Evolutionary conservation across 2,329 filamentous ascomycete genomes (phyloP).

Genomic region (Drechslera avenae): DNA sequence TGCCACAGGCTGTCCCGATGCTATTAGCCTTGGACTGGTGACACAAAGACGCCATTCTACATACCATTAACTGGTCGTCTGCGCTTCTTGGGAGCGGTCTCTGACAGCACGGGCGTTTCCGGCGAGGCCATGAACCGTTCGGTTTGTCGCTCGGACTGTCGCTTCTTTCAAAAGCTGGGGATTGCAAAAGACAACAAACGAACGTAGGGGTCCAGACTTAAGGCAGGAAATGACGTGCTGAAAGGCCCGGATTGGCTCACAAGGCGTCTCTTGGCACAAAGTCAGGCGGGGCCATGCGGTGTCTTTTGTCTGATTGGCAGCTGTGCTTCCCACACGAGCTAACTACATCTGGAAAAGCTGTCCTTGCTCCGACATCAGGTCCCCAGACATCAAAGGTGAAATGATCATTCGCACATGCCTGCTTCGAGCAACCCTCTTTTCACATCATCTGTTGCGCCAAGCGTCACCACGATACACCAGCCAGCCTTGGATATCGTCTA

Average conservation of each 20-base stretch:
- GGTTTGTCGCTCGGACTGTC: slow-evolving; percentile 20
- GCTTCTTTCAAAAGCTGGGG: slow-evolving; percentile 10
- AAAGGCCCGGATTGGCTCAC: slow-evolving; percentile 13
- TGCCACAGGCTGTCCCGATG: slow-evolving; percentile 19
- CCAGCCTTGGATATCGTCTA: too few relatives aligned
- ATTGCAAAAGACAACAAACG: slow-evolving; percentile 13
- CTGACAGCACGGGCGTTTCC: slow-evolving; percentile 15
- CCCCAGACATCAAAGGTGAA: too few relatives aligned
- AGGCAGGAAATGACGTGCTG: slow-evolving; percentile 20
- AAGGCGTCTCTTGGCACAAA: slow-evolving; percentile 4
- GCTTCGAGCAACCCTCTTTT: too few relatives aligned
- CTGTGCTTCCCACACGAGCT: background rate
- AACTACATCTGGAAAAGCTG: background rate
- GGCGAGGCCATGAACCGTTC: slow-evolving; percentile 17
- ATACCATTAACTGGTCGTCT: slow-evolving; percentile 36
- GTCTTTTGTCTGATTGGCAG: slow-evolving; percentile 1
- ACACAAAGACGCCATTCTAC: slow-evolving; percentile 4
- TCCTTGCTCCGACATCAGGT: background rate
- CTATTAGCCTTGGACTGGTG: slow-evolving; percentile 9
- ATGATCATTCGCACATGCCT: too few relatives aligned
- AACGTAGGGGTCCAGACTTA: slow-evolving; percentile 14
- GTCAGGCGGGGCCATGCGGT: slow-evolving; percentile 1
- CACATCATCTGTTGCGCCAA: too few relatives aligned
- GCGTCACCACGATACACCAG: too few relatives aligned
- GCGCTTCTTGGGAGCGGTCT: slow-evolving; percentile 27